Base-by-base conservation (phyloP, 2,329 filamentous ascomycete species). In the Zymoseptoria tritici region DNA sequence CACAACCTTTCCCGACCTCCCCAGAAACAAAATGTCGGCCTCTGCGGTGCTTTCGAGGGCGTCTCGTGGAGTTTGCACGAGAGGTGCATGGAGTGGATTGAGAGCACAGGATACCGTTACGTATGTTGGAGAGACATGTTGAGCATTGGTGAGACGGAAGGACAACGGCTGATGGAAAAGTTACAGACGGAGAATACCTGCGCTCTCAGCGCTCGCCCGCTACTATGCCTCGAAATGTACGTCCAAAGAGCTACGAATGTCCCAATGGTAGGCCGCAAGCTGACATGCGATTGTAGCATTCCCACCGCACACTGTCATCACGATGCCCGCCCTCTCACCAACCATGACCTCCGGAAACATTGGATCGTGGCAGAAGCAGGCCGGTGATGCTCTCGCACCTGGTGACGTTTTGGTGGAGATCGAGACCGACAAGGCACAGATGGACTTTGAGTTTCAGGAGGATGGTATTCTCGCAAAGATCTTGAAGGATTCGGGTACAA, bases 391-490 rank as follows among this genome's bases (percentile, higher is more conserved):
- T 64, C 87, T 99, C 76, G 81, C 85, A 60, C 92, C 95, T 56
- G 94, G 94, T 75, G 94, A 99, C 75, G 94, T 99, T 53, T 81
- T 99, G 69, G 68, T 73, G 52, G 71, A 73, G 68, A 96, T 97
- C 72, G 94, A 99, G 84, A 99, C 94, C 71, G 94, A 99, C 80
- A 99, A 99, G 84, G 94, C 94, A 66, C 94, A 97, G 81, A 99
- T 99, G 94, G 94, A 99, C 81, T 97, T 99, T 76, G 94, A 99
- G 79, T 97, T 96, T 79, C 94, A 99, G 79, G 94, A 99, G 73
- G 94, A 97, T 75, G 94, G 93, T 81, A 84, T 96, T 62, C 83
- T 99, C 68, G 93, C 94, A 72, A 96, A 96, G 84, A 84, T 97
- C 65, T 81, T 99, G 73, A 94, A 91, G 80, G 89, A 96, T 52